Base-by-base conservation (phyloP, 192 early-diverging fungal species). In the Powellomyces hirtus region DNA sequence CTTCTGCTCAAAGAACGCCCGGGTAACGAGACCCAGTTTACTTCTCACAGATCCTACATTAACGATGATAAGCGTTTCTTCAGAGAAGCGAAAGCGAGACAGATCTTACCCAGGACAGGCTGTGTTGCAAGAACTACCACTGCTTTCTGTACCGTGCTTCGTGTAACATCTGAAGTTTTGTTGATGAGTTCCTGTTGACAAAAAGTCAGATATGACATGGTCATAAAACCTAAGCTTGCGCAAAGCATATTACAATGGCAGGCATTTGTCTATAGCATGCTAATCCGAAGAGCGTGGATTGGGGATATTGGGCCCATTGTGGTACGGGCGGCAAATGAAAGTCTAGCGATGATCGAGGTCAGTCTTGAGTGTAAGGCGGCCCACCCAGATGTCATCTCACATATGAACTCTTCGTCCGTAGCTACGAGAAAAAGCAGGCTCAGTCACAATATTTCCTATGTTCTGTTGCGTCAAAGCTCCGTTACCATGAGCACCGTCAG, bases 221-320 rank as follows among this genome's bases (percentile, higher is more conserved):
- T 34, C 29, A 55, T 66, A 1, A 70, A 10, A 20, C 37, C 26
- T 27, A 7, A 7, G 35, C 26, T 34, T 33, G 18, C 34, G 11
- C 31, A 30, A n/a, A 5, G 33, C 35, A 37, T 13, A 59, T 34
- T 70, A 87, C 87, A 29, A 79, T 88, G 27, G 86, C 78, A 59
- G 87, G 72, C 40, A 92, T 90, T 74, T 92, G 91, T 55, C 91
- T 77, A 64, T 89, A 90, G 67, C 91, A 92, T 14, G 90, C 89
- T 57, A 92, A 80, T n/a, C 91, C 91, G 75, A 92, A 92, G 6
- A 92, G 57, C 0, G 91, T 91, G 1, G 81, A 79, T 20, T 86
- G 71, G 3, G 83, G 81, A 22, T 79, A 71, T 2, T 78, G 73
- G 16, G 66, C 56, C 85, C 91, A 90, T 50, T 70, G 62, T 29